These are phyloP conservation scores for Tricholoma sp. DNA, from an alignment of 768 basidiomycete species.

Conservation along the genomic window DNA sequence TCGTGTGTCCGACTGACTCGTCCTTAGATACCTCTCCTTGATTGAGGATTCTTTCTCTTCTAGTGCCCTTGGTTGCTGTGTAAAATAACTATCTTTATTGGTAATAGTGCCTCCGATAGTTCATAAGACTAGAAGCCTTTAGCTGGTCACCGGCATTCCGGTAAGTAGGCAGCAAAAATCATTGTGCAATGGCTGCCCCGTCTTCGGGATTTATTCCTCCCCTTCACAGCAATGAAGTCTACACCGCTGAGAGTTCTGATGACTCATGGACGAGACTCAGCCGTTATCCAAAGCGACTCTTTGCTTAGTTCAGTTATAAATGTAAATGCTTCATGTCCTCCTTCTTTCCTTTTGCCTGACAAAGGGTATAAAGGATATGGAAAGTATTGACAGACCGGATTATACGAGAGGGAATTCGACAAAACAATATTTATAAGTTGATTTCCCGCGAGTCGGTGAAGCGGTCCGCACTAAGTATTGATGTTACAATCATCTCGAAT, in stretches of 20 bases:
- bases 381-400: conserved; percentile 27
- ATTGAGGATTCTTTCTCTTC: neutral
- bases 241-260: conserved; percentile 41
- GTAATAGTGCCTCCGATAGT: neutral
- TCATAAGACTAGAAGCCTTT: neutral
- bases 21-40: conserved; percentile 39
- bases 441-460: too few relatives aligned
- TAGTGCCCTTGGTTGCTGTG: conserved; percentile 9
- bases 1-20: neutral
- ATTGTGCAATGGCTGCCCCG: neutral
- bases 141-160: too few relatives aligned
- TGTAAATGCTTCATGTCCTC: neutral
- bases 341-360: neutral
- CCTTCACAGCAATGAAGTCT: conserved; percentile 19
- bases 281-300: conserved; percentile 35
- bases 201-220: conserved; percentile 1
- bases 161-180: neutral
- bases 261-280: conserved; percentile 37
- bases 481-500: too few relatives aligned
- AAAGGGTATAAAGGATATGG: conserved; percentile 24
- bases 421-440: too few relatives aligned
- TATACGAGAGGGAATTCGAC: too few relatives aligned
- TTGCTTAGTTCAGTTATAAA: neutral
- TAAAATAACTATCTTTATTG: conserved; percentile 9
- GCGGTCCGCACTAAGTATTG: too few relatives aligned